Percentiles rank a stretch among this genome's conserved stretches.
These are phyloP conservation scores for Vitellaria paradoxa DNA, from an alignment of 179 eudicot genomes.

Conservation along the genomic window DNA sequence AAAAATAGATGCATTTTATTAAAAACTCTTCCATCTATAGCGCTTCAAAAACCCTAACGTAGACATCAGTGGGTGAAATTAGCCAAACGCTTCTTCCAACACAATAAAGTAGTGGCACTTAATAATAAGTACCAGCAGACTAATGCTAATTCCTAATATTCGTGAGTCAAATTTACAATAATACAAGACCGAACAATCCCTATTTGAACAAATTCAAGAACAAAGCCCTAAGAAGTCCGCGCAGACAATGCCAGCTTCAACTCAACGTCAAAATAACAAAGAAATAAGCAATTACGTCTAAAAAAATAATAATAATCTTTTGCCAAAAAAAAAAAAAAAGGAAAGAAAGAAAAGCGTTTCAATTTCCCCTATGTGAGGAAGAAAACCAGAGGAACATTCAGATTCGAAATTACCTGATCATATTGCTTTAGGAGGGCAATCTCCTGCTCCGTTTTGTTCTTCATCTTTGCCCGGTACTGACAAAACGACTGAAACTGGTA, in stretches of 20 bases:
- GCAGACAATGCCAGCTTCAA: background rate
- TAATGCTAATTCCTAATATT: background rate
- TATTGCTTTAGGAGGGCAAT: slow-evolving; percentile 66
- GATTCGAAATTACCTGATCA: slow-evolving; percentile 53
- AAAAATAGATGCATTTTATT: background rate
- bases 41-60: background rate
- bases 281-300: no score
- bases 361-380: no score
- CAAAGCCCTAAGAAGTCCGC: background rate
- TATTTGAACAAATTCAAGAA: background rate
- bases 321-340: background rate
- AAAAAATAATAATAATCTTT: no score
- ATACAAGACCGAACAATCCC: background rate
- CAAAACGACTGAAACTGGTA: slow-evolving; percentile 95
- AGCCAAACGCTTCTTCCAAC: background rate
- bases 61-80: background rate
- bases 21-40: background rate
- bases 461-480: slow-evolving; percentile 92
- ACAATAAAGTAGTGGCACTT: no score
- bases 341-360: no score
- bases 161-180: background rate
- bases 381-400: background rate
- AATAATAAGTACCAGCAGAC: no score
- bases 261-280: background rate
- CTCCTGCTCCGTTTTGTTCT: slow-evolving; percentile 86